These are phyloP conservation scores for Euphorbia lathyris DNA, from an alignment of 345 rosid genomes.

Conservation along the genomic window DNA sequence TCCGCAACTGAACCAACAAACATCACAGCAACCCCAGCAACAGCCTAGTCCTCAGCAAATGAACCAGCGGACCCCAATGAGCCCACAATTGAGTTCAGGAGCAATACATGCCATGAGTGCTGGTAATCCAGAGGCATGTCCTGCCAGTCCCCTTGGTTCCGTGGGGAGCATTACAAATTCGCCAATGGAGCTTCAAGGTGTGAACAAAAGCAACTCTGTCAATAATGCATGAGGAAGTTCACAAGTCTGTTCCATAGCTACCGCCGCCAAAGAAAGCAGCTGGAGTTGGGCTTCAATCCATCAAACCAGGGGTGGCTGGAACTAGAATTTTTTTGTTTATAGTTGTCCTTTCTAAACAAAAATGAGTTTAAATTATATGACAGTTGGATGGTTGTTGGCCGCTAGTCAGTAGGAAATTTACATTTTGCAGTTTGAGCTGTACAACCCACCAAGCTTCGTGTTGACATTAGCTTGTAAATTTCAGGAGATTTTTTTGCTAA, in stretches of 20 bases:
- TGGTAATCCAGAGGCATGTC: conserved; percentile 75
- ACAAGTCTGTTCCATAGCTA: not conserved
- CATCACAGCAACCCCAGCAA: conserved; percentile 58
- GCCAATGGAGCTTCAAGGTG: conserved; percentile 89
- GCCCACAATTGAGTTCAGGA: conserved; percentile 87
- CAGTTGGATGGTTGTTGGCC: not conserved
- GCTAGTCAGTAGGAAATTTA: not conserved
- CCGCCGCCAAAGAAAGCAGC: not conserved
- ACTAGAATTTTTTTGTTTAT: not conserved
- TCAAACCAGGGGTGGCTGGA: not conserved
- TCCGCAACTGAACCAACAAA: conserved; percentile 52
- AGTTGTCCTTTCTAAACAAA: not conserved
- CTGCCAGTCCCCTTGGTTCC: conserved; percentile 90
- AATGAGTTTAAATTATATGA: too few relatives aligned
- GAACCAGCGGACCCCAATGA: conserved; percentile 80
- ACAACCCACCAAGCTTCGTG: not conserved
- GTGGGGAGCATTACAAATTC: conserved; percentile 89
- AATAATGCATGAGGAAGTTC: conserved; percentile 20
- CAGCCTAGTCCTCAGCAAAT: conserved; percentile 86
- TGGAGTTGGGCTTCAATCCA: not conserved
- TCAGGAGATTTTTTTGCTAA: too few relatives aligned
- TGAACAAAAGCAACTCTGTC: conserved; percentile 70
- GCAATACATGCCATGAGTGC: conserved; percentile 69
- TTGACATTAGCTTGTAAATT: too few relatives aligned
- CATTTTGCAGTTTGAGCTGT: not conserved